These are phyloP conservation scores for Thelonectria rubi DNA, from an alignment of 2,329 filamentous ascomycete species.

Conservation along the genomic window DNA sequence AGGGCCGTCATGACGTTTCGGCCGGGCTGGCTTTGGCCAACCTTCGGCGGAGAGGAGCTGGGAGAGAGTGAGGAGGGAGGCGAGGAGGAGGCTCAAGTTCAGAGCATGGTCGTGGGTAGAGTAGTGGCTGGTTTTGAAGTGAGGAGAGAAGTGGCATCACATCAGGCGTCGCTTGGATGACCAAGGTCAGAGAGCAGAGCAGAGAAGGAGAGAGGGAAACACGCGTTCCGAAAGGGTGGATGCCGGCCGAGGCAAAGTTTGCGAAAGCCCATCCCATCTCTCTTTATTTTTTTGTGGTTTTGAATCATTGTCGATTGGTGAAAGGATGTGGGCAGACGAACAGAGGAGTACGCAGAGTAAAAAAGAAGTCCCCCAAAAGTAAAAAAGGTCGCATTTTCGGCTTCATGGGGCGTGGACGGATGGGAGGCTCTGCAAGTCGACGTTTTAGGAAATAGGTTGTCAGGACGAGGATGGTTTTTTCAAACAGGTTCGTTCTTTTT, in stretches of 20 bases:
- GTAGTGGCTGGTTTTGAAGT: too few relatives aligned
- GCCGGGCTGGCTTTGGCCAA: conserved; percentile 24
- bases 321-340: conserved; percentile 28
- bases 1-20: conserved; percentile 29
- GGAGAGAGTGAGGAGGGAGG: not conserved
- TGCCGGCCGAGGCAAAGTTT: conserved; percentile 14
- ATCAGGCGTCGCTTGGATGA: conserved; percentile 9
- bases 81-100: not conserved
- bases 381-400: conserved; percentile 8
- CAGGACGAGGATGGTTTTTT: conserved; percentile 6
- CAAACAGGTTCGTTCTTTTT: conserved; percentile 12
- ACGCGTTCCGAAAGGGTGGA: conserved; percentile 22
- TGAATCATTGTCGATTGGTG: conserved; percentile 25
- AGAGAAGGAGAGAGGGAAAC: conserved; percentile 12
- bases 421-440: conserved; percentile 37
- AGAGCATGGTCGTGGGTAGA: too few relatives aligned
- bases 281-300: conserved; percentile 11
- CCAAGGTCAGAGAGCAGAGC: conserved; percentile 18
- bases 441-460: conserved; percentile 39
- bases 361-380: too few relatives aligned
- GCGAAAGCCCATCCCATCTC: too few relatives aligned
- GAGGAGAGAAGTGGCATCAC: conserved; percentile 20
- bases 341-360: not conserved
- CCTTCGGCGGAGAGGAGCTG: not conserved
- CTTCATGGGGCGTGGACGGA: conserved; percentile 32